Conservation (phyloP, 345 rosid genomes). For the Hypericum perforatum region DNA sequence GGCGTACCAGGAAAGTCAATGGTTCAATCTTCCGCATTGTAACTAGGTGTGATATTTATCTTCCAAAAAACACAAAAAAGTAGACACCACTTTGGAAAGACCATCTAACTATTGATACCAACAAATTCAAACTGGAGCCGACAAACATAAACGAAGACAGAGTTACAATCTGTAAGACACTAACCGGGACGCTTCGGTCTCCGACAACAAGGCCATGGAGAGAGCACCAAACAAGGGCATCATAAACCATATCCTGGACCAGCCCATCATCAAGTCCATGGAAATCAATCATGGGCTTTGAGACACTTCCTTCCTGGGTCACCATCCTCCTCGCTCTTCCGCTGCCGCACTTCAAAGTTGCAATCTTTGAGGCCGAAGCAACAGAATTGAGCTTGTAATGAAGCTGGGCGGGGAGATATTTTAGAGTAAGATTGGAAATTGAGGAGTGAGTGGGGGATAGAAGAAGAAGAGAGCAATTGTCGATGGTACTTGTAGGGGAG, state of each 20-base stretch:
- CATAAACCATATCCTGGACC: conserved; percentile 62
- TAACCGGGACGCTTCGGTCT: conserved; percentile 58
- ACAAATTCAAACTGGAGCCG: background rate
- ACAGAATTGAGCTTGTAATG: conserved; percentile 1
- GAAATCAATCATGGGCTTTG: conserved; percentile 34
- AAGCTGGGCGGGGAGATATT: background rate
- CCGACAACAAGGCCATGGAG: conserved; percentile 93
- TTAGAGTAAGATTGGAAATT: background rate
- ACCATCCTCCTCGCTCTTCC: conserved; percentile 33
- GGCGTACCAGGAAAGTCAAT: too few relatives aligned
- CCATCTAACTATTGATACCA: too few relatives aligned
- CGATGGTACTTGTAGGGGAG: conserved; percentile 6
- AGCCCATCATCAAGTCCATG: conserved; percentile 42
- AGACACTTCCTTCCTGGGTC: conserved; percentile 16
- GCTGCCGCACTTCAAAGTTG: conserved; percentile 35
- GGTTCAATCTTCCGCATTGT: too few relatives aligned
- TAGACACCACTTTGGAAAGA: too few relatives aligned
- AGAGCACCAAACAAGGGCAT: conserved; percentile 97
- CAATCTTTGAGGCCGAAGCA: conserved; percentile 10
- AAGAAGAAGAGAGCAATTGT: background rate
- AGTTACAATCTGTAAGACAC: background rate
- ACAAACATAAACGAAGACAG: background rate
- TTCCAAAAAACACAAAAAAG: background rate
- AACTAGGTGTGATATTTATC: background rate
- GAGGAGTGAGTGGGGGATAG: background rate